phyloP scores from a whole-genome alignment of 140 eudicot species.

The Ambrosia hybrid region DNA sequence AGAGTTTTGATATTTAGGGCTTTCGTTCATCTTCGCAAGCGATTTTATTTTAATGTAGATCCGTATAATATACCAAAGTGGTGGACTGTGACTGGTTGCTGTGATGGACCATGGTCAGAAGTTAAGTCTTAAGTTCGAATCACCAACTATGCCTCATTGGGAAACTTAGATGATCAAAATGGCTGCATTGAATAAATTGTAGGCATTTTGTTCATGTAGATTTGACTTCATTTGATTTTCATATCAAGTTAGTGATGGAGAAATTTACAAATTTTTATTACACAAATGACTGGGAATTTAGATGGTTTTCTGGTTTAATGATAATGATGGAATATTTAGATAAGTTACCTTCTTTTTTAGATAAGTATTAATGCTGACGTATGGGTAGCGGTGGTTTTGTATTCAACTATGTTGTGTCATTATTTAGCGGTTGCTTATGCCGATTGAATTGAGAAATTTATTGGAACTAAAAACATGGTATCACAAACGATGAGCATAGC shows the following conservation, averaged over 20 bases:
- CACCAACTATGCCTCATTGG: too few relatives aligned
- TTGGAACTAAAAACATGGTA: slow-evolving; percentile 21
- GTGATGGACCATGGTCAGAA: background rate
- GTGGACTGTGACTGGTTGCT: background rate
- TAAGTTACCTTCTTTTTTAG: slow-evolving; percentile 16
- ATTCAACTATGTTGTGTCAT: slow-evolving; percentile 15
- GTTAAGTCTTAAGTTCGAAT: too few relatives aligned
- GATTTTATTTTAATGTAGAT: slow-evolving; percentile 15
- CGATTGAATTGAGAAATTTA: slow-evolving; percentile 8
- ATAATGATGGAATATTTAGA: slow-evolving; percentile 11
- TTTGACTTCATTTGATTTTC: too few relatives aligned
- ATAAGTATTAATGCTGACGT: slow-evolving; percentile 25
- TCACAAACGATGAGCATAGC: slow-evolving; percentile 8
- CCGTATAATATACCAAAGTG: background rate
- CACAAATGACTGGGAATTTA: slow-evolving; percentile 1
- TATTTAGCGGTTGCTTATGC: slow-evolving; percentile 10
- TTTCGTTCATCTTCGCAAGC: background rate
- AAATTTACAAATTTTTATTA: background rate
- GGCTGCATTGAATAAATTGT: background rate
- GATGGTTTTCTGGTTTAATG: slow-evolving; percentile 3
- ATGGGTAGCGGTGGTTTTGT: slow-evolving; percentile 20
- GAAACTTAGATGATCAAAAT: slow-evolving; percentile 6
- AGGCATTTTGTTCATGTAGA: too few relatives aligned
- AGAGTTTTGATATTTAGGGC: background rate
- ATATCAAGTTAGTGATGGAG: too few relatives aligned